Base-by-base conservation (phyloP, 179 eudicot species). In the Monotropa hypopitys region DNA sequence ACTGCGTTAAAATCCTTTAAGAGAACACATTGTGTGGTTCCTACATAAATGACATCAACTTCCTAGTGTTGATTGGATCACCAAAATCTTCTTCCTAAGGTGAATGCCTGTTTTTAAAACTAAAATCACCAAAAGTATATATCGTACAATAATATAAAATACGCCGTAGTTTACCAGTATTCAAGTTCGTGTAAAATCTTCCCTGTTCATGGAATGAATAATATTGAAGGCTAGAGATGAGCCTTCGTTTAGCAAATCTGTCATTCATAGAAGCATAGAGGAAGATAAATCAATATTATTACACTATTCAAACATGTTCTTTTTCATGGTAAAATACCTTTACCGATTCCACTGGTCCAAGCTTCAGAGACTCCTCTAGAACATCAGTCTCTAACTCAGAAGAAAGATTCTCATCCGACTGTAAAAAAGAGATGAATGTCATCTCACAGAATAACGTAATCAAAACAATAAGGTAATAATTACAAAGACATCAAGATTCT, bases 371-470 rank as follows among this genome's bases (percentile, higher is more conserved):
- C 82, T 96, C 99, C 47, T 91, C 97, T n/a, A 83, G 85, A 73
- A 91, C 88, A 84, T 96, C 99, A 49, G 85, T 89, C 85, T 92
- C 92, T 72, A 96, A 73, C 78, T 96, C 98, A 74, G 86, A 75
- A 53, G 80, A 81, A 51, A 93, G 84, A 82, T 73, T 87, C 79
- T 84, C 86, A 83, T 96, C 97, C n/a, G 84, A 87, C 99, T 93
- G 87, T 33, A 72, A 73, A 77, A 69, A 80, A 76, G 20, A 69
- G 42, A 79, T 50, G 78, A 66, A 49, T 7, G 38, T 72, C 74
- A 72, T 57, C 33, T 33, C 35, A 20, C n/a, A 35, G 47, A 28
- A 32, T 32, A 46, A 35, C 18, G 20, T 6, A 2, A 47, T 26
- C 10, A 38, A 49, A 50, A 68, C 11, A 1, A 47, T 47, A 1